phyloP scores from a whole-genome alignment of 2,329 filamentous ascomycete genomes.

The Coleophoma crateriformis region DNA sequence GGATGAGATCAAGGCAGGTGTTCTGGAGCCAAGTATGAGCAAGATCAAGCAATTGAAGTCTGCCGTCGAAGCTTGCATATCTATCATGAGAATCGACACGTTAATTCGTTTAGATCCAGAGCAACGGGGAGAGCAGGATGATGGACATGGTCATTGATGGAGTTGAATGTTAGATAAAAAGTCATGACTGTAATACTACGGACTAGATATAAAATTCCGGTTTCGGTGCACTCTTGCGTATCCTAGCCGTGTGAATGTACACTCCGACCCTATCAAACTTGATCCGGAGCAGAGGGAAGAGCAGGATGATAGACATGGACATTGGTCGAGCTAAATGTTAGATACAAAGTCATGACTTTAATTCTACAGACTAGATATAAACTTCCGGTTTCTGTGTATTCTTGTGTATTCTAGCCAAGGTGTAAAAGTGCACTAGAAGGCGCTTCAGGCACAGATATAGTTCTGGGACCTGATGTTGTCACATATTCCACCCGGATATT shows the following conservation, averaged over 20 bases:
- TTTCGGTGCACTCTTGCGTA: too few relatives aligned
- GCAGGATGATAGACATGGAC: conserved; percentile 80
- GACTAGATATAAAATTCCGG: too few relatives aligned
- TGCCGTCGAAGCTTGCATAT: conserved; percentile 96
- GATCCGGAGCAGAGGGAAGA: conserved; percentile 76
- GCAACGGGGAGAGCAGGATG: conserved; percentile 65
- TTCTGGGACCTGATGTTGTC: not conserved
- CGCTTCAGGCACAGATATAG: too few relatives aligned
- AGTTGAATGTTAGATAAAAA: conserved; percentile 2
- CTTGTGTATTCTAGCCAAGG: too few relatives aligned
- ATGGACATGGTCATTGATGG: conserved; percentile 76
- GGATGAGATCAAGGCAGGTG: conserved; percentile 90
- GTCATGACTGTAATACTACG: conserved; percentile 21
- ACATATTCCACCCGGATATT: not conserved
- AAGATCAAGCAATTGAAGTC: conserved; percentile 98
- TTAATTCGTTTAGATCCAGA: conserved; percentile 97
- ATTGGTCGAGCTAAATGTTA: conserved; percentile 42
- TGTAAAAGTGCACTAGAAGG: too few relatives aligned
- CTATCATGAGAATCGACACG: conserved; percentile 99
- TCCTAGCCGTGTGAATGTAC: too few relatives aligned
- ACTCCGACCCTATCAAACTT: conserved; percentile 63
- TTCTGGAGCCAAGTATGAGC: conserved; percentile 95
- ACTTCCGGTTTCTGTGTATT: too few relatives aligned
- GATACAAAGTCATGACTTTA: conserved; percentile 16
- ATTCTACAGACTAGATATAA: conserved; percentile 9